Evolutionary conservation across 2,329 filamentous ascomycete genomes (phyloP).

Genomic region (Beauveria scarabaeidicola): DNA sequence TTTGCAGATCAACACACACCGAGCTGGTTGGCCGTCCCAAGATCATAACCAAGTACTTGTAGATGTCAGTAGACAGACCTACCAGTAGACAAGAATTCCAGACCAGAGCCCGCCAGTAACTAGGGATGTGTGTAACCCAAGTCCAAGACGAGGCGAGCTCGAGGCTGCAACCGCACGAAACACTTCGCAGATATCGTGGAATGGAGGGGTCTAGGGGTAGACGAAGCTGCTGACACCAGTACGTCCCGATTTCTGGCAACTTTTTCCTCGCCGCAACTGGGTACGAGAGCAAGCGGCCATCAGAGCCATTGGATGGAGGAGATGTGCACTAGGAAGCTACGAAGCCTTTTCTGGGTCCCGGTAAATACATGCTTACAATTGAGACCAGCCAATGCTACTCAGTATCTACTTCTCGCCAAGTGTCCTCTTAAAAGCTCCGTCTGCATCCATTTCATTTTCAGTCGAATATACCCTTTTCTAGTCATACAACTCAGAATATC

Average conservation of each 20-base stretch:
- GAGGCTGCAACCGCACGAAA: background rate
- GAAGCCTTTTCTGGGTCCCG: background rate
- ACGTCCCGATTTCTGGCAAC: background rate
- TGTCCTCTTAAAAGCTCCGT: too few relatives aligned
- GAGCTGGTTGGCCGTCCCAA: too few relatives aligned
- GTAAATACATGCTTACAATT: background rate
- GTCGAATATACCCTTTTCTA: background rate
- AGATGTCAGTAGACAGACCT: too few relatives aligned
- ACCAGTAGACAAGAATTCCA: too few relatives aligned
- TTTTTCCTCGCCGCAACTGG: background rate
- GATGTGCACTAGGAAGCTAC: background rate
- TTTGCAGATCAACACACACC: too few relatives aligned
- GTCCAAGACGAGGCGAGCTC: background rate
- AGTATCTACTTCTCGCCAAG: too few relatives aligned
- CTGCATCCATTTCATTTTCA: constrained; percentile 2
- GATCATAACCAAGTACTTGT: too few relatives aligned
- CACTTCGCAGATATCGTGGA: background rate
- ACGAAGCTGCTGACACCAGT: background rate
- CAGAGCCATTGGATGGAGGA: background rate
- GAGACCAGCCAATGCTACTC: background rate
- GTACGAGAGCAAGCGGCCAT: background rate
- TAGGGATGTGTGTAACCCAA: background rate
- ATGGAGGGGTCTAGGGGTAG: background rate
- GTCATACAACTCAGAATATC: background rate
- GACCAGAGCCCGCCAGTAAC: too few relatives aligned